Base-by-base conservation (phyloP, 2,329 filamentous ascomycete genomes). In the Aspergillus sp. region DNA sequence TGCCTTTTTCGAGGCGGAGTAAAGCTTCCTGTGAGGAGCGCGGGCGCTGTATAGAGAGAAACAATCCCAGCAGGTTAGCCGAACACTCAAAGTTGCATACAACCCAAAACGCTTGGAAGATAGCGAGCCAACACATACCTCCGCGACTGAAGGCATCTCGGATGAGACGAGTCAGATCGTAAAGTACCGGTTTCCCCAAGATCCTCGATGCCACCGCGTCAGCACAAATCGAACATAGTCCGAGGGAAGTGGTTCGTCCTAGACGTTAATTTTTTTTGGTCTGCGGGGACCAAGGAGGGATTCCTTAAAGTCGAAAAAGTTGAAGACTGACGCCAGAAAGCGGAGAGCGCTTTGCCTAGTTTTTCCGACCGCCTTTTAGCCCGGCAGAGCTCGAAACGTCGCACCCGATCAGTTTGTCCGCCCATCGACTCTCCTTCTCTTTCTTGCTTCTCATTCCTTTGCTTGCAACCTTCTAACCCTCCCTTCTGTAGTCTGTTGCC, bases 1-100 rank as follows among this genome's bases (percentile, higher is more conserved):
- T 76, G 61, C 76, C 74, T 69, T 77, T 79, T 66, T 81, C 79
- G 50, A 81, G 75, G 60, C 73, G 73, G 66, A 79, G 72, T 51
- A 80, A 70, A 64, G 77, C 76, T 69, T 78, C 74, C 71, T 79
- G 77, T 68, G 76, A 76, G 59, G 75, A 72, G 65, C 71, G 70
- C 62, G 73, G 68, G 67, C 69, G 71, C 77, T 78, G 63, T 61
- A 57, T 56, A 60, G 42, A 47, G 39, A 36, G 32, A 15, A 36
- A 36, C 5, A 36, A 55, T 55, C 44, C 53, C 39, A 66, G 41
- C n/a, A 58, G 32, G n/a, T 60, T 52, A 52, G 39, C 38, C 49
- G 52, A 15, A 36, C 44, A 56, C 38, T 19, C 38, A 49, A 13
- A 27, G 47, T 50, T 30, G 47, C 11, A 50, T 49, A 27, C 21